phyloP scores from a whole-genome alignment of 1,284 basidiomycete genomes.

The Exobasidium rhododendri region DNA sequence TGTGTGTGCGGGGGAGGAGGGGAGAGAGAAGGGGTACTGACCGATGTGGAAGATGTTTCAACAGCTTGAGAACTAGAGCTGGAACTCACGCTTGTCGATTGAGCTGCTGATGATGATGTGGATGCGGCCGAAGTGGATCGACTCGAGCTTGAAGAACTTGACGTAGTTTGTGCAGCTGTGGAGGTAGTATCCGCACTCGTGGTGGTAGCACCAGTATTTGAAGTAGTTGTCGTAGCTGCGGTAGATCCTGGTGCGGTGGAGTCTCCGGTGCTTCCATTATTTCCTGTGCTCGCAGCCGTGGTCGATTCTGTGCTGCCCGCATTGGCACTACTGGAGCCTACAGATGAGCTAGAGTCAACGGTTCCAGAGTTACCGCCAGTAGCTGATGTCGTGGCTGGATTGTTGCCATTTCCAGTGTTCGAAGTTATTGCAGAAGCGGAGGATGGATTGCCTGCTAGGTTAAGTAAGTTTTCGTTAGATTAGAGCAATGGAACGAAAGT shows the following conservation, averaged over 20 bases:
- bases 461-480: no score
- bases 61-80: no score
- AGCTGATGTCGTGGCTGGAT: neutral
- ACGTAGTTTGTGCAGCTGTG: neutral
- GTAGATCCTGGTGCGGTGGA: neutral
- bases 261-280: neutral
- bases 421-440: no score
- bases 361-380: neutral
- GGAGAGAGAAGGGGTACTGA: no score
- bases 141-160: conserved; percentile 5
- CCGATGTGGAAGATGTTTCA: neutral
- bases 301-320: neutral
- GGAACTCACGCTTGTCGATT: conserved; percentile 9
- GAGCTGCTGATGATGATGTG: conserved; percentile 9
- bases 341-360: no score
- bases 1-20: no score
- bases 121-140: conserved; percentile 12
- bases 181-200: conserved; percentile 2
- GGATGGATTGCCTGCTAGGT: no score
- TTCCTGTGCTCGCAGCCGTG: neutral
- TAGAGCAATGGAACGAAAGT: no score
- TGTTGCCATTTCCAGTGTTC: neutral
- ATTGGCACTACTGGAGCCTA: neutral
- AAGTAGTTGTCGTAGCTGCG: neutral
- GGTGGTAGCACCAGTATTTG: conserved; percentile 4